phyloP scores from a whole-genome alignment of 2,329 filamentous ascomycete genomes.

The Phaeosphaeria sp. region DNA sequence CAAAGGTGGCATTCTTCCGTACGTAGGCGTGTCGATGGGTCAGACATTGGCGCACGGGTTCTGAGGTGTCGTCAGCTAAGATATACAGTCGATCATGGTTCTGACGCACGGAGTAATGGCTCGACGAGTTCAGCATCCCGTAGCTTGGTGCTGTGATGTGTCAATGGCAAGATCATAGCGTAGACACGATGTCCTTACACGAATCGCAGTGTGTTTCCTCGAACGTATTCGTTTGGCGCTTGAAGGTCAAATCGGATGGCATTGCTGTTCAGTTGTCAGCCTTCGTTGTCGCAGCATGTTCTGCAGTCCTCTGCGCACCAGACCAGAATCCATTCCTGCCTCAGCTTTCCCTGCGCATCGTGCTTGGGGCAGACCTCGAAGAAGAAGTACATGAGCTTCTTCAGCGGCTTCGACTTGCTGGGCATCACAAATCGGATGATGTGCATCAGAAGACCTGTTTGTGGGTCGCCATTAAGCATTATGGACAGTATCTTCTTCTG shows the following conservation, averaged over 20 bases:
- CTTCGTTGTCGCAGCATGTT: background rate
- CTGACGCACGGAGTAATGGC: constrained; percentile 72
- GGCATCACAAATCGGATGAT: constrained; percentile 99
- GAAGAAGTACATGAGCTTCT: constrained; percentile 99
- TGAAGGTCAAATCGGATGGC: constrained; percentile 97
- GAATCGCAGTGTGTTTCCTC: constrained; percentile 97
- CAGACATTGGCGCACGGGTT: constrained; percentile 88
- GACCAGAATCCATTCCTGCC: constrained; percentile 99
- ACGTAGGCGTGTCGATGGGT: constrained; percentile 98
- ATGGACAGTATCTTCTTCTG: constrained; percentile 88
- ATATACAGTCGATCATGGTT: background rate
- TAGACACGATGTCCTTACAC: constrained; percentile 53
- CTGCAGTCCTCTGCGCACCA: constrained; percentile 68
- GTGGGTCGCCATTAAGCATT: constrained; percentile 97
- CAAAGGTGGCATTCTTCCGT: constrained; percentile 96
- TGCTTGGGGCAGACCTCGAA: constrained; percentile 99
- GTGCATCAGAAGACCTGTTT: constrained; percentile 96
- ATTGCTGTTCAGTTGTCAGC: constrained; percentile 68
- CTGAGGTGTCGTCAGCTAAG: constrained; percentile 24
- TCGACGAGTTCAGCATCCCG: constrained; percentile 96
- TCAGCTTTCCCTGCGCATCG: constrained; percentile 89
- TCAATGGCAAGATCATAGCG: constrained; percentile 17
- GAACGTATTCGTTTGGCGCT: constrained; percentile 97
- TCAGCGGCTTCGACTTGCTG: constrained; percentile 92
- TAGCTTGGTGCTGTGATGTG: constrained; percentile 72